These are phyloP conservation scores for Xerocomus brunneocitrinus DNA, from an alignment of 768 basidiomycete species.

Conservation along the genomic window DNA sequence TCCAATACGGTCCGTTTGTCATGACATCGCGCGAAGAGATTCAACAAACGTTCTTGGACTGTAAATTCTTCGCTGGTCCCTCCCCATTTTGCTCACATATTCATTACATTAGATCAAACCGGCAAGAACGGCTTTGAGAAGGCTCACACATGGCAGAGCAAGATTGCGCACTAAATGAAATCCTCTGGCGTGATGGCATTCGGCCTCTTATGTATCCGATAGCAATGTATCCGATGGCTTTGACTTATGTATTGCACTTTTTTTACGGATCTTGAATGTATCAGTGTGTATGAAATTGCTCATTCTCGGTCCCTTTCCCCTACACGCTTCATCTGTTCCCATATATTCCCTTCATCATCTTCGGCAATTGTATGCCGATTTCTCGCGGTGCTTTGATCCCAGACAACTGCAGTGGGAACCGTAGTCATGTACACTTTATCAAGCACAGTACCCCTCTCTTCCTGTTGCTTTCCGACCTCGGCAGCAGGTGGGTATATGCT, in stretches of 20 bases:
- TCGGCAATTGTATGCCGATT: conserved; percentile 12
- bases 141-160: conserved; percentile 81
- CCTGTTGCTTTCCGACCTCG: conserved; percentile 45
- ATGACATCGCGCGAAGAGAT: conserved; percentile 81
- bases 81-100: conserved; percentile 4
- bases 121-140: conserved; percentile 89
- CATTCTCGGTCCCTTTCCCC: conserved; percentile 36
- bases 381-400: conserved; percentile 44
- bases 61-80: conserved; percentile 36
- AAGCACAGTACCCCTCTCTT: conserved; percentile 55
- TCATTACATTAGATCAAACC: conserved; percentile 48
- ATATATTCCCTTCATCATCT: conserved; percentile 56
- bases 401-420: conserved; percentile 57
- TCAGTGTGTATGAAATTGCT: neutral
- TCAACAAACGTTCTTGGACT: conserved; percentile 76
- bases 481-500: conserved; percentile 50
- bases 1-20: conserved; percentile 86
- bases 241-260: neutral
- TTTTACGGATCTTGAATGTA: neutral
- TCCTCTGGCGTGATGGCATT: neutral
- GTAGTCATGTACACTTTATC: conserved; percentile 62
- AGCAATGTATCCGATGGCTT: neutral
- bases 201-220: neutral
- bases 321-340: conserved; percentile 60
- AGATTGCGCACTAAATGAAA: conserved; percentile 48